phyloP scores from a whole-genome alignment of 2,329 filamentous ascomycete genomes.

The Penicillium sumatraense region DNA sequence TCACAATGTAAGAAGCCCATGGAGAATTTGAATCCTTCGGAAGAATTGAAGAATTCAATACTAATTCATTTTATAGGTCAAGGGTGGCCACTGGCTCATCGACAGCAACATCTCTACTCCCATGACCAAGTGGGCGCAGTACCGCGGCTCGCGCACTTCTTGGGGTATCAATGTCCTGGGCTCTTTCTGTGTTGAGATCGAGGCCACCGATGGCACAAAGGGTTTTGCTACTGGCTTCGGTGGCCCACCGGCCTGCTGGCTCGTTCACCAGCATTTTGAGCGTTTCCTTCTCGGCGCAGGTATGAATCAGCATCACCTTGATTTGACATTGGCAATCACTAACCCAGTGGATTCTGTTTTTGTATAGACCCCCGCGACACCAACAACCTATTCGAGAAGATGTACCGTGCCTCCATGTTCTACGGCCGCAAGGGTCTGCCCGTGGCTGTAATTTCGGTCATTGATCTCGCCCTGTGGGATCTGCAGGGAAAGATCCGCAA shows the following conservation, averaged over 20 bases:
- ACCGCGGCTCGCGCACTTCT: slow-evolving; percentile 82
- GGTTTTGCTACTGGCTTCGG: slow-evolving; percentile 94
- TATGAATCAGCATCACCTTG: slow-evolving; percentile 35
- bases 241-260: slow-evolving; percentile 90
- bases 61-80: slow-evolving; percentile 35
- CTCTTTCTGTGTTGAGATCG: slow-evolving; percentile 88
- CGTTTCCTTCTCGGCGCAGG: slow-evolving; percentile 83
- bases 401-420: slow-evolving; percentile 96
- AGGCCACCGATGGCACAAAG: slow-evolving; percentile 87
- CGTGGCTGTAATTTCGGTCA: slow-evolving; percentile 89
- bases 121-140: slow-evolving; percentile 87
- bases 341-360: not conserved
- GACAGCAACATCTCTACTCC: slow-evolving; percentile 92
- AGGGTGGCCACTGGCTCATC: slow-evolving; percentile 73
- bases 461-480: slow-evolving; percentile 93
- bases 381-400: slow-evolving; percentile 91
- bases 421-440: slow-evolving; percentile 93
- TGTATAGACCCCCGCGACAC: slow-evolving; percentile 79
- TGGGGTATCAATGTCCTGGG: slow-evolving; percentile 97
- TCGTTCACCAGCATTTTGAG: slow-evolving; percentile 91
- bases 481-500: slow-evolving; percentile 86
- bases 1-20: slow-evolving; percentile 72
- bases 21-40: not conserved
- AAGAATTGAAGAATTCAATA: not conserved
- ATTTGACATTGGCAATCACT: not conserved